Conservation (phyloP, 2,329 filamentous ascomycete species). For the Fusarium incarnatum region DNA sequence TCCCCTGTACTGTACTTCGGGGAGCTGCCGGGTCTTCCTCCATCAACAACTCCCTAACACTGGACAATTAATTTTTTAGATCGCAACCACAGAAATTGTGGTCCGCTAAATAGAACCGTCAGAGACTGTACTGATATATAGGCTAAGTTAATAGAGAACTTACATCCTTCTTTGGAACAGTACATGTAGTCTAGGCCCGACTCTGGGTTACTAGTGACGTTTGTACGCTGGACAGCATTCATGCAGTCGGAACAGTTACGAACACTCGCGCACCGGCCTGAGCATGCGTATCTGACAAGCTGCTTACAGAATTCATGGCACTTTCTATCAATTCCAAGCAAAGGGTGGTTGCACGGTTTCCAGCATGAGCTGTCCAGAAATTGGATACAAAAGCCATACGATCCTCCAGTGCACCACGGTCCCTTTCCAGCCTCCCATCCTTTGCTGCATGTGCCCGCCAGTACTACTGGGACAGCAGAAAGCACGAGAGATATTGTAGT, state of each 20-base stretch:
- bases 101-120: not conserved
- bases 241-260: not conserved
- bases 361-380: fast-evolving
- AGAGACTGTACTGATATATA: not conserved
- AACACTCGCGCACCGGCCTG: not conserved
- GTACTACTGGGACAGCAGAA: not conserved
- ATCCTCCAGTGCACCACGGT: not conserved
- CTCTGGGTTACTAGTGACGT: not conserved
- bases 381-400: not conserved
- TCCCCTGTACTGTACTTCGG: not conserved
- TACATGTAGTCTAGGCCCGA: not conserved
- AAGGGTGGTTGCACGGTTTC: not conserved
- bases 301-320: too few species aligned
- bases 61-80: not conserved
- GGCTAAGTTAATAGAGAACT: not conserved
- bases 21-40: too few species aligned
- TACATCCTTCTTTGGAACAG: not conserved
- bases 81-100: not conserved
- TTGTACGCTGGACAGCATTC: not conserved
- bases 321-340: too few species aligned
- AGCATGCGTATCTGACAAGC: not conserved
- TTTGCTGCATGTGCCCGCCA: not conserved
- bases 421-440: not conserved
- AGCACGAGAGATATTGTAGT: not conserved
- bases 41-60: too few species aligned